Evolutionary conservation across 2,329 filamentous ascomycete genomes (phyloP), one percentile per base, ranked within the genome.

Genomic region (Paecilomyces niveus): DNA sequence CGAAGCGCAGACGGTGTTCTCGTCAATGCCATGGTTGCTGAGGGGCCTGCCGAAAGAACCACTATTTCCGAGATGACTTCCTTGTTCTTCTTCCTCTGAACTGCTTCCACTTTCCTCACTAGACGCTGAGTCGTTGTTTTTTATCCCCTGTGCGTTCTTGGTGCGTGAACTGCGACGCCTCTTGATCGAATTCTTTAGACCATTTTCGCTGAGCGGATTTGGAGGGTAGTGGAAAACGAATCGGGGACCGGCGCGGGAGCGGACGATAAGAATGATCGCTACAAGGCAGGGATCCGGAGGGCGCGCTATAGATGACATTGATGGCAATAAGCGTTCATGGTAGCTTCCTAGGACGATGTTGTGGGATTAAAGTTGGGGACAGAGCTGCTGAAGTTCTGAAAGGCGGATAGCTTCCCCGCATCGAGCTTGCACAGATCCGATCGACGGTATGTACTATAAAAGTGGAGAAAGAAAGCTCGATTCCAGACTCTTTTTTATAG

Each of bases 181-280:
- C 60, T 68, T 72, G 58, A 67, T 67, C 35, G 69, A 69, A 33
- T 72, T 66, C 58, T 74, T 68, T 45, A 74, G 64, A 33, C 68
- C 67, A 61, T 70, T 72, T 57, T 74, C 72, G 63, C 71, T 71
- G 58, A 77, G 73, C 63, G 80, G 73, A 67, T 78, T 74, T 65
- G 86, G 82, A n/a, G 91, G 91, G 68, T 94, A 94, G 74, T 96
- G 90, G 73, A 92, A 96, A 67, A 94, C 88, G 67, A 94, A 88
- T 63, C 86, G 85, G 29, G 91, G 89, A 15, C 91, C 90, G 65
- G 90, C 88, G 63, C 88, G 85, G 33, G 89, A 89, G 63, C 89
- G 84, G 67, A 90, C 85, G 64, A 92, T 85, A 45, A 93, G 83
- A 55, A 90, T 85, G 58, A 93, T 85, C 50, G 87, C 89, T 55